Percentiles rank a stretch among this genome's conserved stretches.
phyloP scores from a whole-genome alignment of 2,329 filamentous ascomycete species.

The Aspergillus terreus region DNA sequence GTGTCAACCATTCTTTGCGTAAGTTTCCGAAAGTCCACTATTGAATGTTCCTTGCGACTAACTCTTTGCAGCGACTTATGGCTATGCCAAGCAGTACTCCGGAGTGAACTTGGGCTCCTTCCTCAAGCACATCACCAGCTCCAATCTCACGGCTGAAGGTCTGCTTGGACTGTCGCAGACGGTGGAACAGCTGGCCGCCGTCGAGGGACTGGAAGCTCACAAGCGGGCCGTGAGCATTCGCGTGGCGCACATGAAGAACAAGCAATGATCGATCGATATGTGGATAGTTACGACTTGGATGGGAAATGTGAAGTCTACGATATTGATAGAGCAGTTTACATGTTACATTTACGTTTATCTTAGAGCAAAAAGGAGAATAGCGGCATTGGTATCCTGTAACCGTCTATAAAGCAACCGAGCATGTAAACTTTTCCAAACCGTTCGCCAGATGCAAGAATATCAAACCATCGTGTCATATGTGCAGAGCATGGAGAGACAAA shows the following conservation, averaged over 20 bases:
- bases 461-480: background rate
- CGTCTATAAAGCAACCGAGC: conserved; percentile 3
- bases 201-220: conserved; percentile 94
- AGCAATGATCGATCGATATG: conserved; percentile 6
- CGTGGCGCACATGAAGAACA: conserved; percentile 44
- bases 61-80: conserved; percentile 72
- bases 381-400: conserved; percentile 16
- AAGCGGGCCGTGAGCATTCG: conserved; percentile 67
- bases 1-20: conserved; percentile 96
- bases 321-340: background rate
- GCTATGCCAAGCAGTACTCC: conserved; percentile 97
- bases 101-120: conserved; percentile 95
- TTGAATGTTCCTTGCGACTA: conserved; percentile 12
- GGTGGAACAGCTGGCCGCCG: conserved; percentile 91
- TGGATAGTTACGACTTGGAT: conserved; percentile 1
- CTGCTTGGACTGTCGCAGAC: conserved; percentile 79
- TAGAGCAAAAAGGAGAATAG: background rate
- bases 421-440: conserved; percentile 10
- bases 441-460: conserved; percentile 7
- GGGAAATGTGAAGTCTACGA: background rate
- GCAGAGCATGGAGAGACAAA: background rate
- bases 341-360: background rate
- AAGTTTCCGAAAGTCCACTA: conserved; percentile 46
- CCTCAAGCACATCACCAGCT: conserved; percentile 96
- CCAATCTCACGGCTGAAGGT: conserved; percentile 80